Percentiles rank a stretch among this genome's conserved stretches.
Conservation (phyloP, 1,284 basidiomycete species). For the Puccinia triticina region DNA sequence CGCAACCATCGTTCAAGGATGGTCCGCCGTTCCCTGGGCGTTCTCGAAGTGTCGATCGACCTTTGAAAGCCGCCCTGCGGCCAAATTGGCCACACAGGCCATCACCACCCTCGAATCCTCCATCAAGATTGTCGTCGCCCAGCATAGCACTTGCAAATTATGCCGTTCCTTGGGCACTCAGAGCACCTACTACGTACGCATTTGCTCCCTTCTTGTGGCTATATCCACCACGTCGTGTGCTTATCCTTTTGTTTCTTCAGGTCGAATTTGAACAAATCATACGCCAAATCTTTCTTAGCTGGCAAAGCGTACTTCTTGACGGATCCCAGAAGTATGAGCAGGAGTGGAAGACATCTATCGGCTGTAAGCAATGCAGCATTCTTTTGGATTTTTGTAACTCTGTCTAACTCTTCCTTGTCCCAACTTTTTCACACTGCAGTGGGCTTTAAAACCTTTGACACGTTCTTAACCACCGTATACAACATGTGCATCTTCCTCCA, state of each 20-base stretch:
- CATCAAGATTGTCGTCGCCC: neutral
- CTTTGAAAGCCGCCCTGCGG: neutral
- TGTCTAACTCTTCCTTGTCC: too few relatives aligned
- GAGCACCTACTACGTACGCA: neutral
- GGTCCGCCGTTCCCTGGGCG: constrained; percentile 11
- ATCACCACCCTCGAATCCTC: neutral
- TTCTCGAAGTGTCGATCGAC: constrained; percentile 7
- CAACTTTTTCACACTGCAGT: neutral
- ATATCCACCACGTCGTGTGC: neutral
- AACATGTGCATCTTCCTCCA: neutral
- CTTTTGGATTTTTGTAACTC: neutral
- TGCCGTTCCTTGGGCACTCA: constrained; percentile 1
- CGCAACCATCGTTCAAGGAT: constrained; percentile 4
- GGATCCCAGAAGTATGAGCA: neutral
- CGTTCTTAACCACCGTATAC: neutral
- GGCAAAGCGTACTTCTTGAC: constrained; percentile 13
- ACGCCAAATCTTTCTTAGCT: neutral
- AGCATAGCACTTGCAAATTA: neutral
- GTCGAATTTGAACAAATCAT: constrained; percentile 20
- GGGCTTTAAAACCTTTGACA: neutral
- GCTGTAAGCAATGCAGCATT: neutral
- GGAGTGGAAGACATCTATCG: neutral
- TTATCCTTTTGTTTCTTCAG: neutral
- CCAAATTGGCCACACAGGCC: neutral
- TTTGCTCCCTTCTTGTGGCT: neutral